Evolutionary conservation across 257 asterid genomes (phyloP), one percentile per base, ranked within the genome.

Genomic region (Salvia splendens): DNA sequence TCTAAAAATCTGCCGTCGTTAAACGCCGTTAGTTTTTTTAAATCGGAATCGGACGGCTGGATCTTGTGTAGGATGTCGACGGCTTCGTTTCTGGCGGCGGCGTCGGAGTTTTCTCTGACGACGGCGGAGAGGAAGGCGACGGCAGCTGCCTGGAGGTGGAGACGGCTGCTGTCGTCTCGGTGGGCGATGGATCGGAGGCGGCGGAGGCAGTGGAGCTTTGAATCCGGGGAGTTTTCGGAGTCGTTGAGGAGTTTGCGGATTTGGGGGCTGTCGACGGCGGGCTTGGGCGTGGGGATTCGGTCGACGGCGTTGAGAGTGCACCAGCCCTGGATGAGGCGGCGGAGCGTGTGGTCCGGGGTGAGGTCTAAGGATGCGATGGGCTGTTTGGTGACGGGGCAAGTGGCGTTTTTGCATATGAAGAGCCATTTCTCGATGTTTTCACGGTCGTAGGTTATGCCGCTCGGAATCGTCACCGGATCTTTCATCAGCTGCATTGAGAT

Each of bases 391-490:
- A 78, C 72, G 0, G 95, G 97, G 58, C 97, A 87, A 0, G 78
- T 77, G 49, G 64, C 49, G 40, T 72, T 80, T 48, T 74, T 83
- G 82, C 83, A 67, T 0, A 87, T 69, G 9, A 75, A 83, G 17
- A 90, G 36, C 97, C 96, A 91, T 66, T 75, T 91, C 36, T 86
- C 92, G 24, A 91, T 88, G 81, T 59, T 79, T 43, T 79, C 74
- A 5, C 97, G 57, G 75, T 91, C 95, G 71, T 91, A 91, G 0
- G 97, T 84, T 53, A 91, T 91, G 9, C 97, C 97, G 14, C 93
- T 79, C 4, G 91, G 16, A 32, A 83, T 69, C 2, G 79, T 84
- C 0, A 90, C 97, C 0, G 96, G 97, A 83, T 90, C 96, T 52
- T 64, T 79, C 97, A 90, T 90, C 8, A 90, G 76, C 66, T 90